These are phyloP conservation scores for Schizochytrium sp. DNA, from an alignment of 108 stramenopile species.

Conservation along the genomic window DNA sequence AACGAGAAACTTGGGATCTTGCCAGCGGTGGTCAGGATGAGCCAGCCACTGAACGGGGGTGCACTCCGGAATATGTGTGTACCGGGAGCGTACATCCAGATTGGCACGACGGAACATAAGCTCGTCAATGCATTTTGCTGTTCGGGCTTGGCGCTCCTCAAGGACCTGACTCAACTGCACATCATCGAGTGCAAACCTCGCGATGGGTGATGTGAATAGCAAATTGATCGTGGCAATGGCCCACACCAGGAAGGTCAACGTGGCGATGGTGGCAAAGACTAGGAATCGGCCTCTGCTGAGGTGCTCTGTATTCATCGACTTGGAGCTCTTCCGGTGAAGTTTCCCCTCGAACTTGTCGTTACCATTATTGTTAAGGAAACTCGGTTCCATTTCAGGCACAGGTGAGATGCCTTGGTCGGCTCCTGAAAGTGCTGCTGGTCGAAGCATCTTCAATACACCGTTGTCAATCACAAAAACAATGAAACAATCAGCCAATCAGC, in stretches of 20 bases:
- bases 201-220: background rate
- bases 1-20: background rate
- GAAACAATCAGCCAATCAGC: no score
- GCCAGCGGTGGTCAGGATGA: slow-evolving; percentile 37
- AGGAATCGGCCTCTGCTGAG: background rate
- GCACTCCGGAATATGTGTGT: background rate
- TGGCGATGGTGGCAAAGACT: background rate
- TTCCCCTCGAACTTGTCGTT: no score
- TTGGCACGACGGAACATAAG: background rate
- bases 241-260: background rate
- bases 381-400: no score
- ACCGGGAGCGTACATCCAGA: background rate
- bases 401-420: no score
- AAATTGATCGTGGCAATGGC: background rate
- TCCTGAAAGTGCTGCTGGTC: no score
- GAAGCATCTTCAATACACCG: no score
- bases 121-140: slow-evolving; percentile 3
- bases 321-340: no score
- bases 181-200: slow-evolving; percentile 18
- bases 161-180: background rate
- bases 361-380: no score
- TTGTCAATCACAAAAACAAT: no score
- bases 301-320: background rate
- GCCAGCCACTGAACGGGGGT: slow-evolving; percentile 11
- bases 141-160: background rate